These are phyloP conservation scores for Ettlia oleoabundans DNA, from an alignment of 139 green algal species.

Conservation along the genomic window DNA sequence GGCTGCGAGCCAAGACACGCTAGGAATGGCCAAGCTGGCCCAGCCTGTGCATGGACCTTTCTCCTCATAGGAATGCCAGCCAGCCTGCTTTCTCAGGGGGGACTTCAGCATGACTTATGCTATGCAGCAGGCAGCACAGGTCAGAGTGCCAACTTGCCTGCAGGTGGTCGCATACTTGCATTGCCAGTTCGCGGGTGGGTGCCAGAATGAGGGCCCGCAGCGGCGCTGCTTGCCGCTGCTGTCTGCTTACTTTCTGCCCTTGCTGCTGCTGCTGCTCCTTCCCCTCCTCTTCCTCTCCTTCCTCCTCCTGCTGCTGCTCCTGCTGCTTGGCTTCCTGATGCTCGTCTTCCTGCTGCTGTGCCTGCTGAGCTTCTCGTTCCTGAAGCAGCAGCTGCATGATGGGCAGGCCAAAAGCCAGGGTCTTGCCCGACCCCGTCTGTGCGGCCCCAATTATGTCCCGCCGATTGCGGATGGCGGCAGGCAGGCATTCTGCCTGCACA, in stretches of 20 bases:
- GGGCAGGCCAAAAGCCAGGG: constrained; percentile 95
- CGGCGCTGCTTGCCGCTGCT: neutral
- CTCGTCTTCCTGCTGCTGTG: neutral
- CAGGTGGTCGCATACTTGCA: constrained; percentile 72
- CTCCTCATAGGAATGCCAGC: no score
- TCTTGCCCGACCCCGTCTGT: constrained; percentile 98
- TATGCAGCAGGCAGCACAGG: no score
- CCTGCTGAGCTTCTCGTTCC: constrained; percentile 28
- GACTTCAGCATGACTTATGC: no score
- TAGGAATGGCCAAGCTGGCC: no score
- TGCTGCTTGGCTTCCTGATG: no score
- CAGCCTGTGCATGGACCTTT: no score
- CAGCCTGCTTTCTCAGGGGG: no score
- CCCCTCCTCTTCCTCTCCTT: neutral
- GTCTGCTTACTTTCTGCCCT: neutral
- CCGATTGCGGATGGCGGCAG: constrained; percentile 68
- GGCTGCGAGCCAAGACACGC: no score
- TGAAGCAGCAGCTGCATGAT: constrained; percentile 86
- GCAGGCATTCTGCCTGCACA: constrained; percentile 83
- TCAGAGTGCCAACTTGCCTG: no score
- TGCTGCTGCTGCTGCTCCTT: neutral
- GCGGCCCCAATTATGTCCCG: constrained; percentile 94
- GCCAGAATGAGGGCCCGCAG: constrained; percentile 92
- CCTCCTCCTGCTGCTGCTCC: neutral
- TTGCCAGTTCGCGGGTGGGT: constrained; percentile 94